Evolutionary conservation across 139 green algal species (phyloP).

Genomic region (Parachlorella kessleri): DNA sequence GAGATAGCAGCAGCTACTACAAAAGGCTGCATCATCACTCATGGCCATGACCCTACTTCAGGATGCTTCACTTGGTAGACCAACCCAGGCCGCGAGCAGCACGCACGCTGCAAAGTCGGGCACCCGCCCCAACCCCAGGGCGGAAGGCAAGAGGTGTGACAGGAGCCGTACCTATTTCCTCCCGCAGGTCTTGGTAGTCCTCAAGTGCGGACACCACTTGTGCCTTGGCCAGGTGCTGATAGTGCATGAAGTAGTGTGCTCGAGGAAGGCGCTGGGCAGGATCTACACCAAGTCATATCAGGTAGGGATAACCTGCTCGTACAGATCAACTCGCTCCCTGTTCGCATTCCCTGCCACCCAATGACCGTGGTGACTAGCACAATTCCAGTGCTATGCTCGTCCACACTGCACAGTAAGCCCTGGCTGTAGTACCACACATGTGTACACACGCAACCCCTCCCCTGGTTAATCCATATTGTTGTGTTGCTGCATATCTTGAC

Average conservation of each 20-base stretch:
- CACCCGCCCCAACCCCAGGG: not conserved
- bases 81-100: not conserved
- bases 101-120: not conserved
- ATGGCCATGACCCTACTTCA: not conserved
- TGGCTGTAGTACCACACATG: no score
- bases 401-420: no score
- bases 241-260: conserved; percentile 6
- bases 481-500: not conserved
- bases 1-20: not conserved
- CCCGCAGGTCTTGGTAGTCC: not conserved
- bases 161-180: conserved; percentile 11
- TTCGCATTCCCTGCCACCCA: no score
- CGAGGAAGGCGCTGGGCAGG: conserved; percentile 1
- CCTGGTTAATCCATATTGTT: no score
- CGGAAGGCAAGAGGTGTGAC: no score
- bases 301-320: not conserved
- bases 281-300: not conserved
- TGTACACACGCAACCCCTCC: no score
- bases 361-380: no score
- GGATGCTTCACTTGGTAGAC: not conserved
- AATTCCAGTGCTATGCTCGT: no score
- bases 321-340: not conserved
- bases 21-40: not conserved
- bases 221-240: conserved; percentile 13
- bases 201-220: not conserved